These are phyloP conservation scores for Achaetomiella virescens DNA, from an alignment of 495 filamentous ascomycete genomes.

Conservation along the genomic window DNA sequence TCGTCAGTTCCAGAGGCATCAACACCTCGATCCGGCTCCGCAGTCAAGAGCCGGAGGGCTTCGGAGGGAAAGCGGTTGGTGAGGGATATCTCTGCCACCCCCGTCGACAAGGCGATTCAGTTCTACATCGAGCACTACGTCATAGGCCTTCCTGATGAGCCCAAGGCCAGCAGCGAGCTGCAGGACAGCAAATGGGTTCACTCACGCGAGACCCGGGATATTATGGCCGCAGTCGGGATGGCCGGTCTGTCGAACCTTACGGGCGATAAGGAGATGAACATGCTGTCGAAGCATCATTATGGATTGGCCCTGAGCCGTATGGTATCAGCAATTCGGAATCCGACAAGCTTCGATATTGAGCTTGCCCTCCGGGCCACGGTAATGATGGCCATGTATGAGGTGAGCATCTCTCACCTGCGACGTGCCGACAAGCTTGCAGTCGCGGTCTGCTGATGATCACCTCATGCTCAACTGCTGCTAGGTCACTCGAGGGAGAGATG, in stretches of 20 bases:
- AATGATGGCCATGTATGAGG: conserved; percentile 44
- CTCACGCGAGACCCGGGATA: conserved; percentile 26
- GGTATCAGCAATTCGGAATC: conserved; percentile 27
- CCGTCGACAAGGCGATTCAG: conserved; percentile 38
- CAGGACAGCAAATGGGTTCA: conserved; percentile 22
- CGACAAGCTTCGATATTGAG: conserved; percentile 22
- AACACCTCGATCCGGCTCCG: background rate
- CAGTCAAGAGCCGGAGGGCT: background rate
- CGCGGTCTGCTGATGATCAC: too few relatives aligned
- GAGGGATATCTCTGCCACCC: conserved; percentile 21
- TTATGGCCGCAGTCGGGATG: conserved; percentile 43
- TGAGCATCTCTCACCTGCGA: conserved; percentile 12
- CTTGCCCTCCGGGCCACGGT: conserved; percentile 33
- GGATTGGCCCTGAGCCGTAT: conserved; percentile 35
- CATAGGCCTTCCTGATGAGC: conserved; percentile 43
- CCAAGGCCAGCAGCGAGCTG: conserved; percentile 29
- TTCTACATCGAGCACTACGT: conserved; percentile 46
- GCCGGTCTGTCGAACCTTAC: conserved; percentile 39
- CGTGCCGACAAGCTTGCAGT: background rate
- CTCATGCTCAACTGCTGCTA: background rate
- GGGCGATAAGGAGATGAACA: conserved; percentile 37
- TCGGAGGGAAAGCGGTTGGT: conserved; percentile 2
- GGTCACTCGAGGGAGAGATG: conserved; percentile 18
- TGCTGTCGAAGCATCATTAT: conserved; percentile 37
- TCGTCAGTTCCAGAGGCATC: conserved; percentile 8